These are phyloP conservation scores for Colletotrichum lindemuthianum DNA, from an alignment of 2,329 filamentous ascomycete genomes.

Conservation along the genomic window DNA sequence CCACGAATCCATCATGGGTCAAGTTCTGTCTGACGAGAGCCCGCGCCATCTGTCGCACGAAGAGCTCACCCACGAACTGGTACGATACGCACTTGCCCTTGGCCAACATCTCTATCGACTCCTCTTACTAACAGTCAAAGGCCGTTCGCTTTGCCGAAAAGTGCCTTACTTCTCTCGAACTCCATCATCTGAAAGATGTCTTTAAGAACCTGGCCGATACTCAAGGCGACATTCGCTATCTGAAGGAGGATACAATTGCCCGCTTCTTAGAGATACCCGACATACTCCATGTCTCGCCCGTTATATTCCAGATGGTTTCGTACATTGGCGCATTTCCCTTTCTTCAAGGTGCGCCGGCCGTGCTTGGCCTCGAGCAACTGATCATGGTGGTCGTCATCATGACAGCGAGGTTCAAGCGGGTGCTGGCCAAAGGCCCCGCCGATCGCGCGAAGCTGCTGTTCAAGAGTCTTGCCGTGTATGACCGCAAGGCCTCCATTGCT, in stretches of 20 bases:
- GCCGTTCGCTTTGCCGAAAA: constrained; percentile 73
- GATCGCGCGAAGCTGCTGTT: constrained; percentile 74
- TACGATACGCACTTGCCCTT: constrained; percentile 43
- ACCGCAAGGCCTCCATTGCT: constrained; percentile 61
- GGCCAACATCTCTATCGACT: not conserved
- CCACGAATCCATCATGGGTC: constrained; percentile 56
- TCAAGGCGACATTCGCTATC: constrained; percentile 69
- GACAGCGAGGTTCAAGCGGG: constrained; percentile 74
- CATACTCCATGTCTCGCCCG: constrained; percentile 71
- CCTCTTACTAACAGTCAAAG: constrained; percentile 47
- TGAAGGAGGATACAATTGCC: constrained; percentile 76
- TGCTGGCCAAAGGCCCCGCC: constrained; percentile 66
- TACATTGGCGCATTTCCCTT: constrained; percentile 81
- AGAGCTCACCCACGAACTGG: constrained; percentile 61
- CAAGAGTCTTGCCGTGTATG: constrained; percentile 76
- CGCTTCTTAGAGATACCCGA: constrained; percentile 80
- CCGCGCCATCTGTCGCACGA: constrained; percentile 59
- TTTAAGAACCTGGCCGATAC: constrained; percentile 76
- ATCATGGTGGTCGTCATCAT: constrained; percentile 78
- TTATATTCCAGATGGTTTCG: constrained; percentile 77
- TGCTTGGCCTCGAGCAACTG: constrained; percentile 75
- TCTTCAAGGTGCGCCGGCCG: constrained; percentile 73
- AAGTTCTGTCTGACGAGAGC: constrained; percentile 59
- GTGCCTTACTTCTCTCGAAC: constrained; percentile 76
- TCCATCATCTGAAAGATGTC: constrained; percentile 79